Percentiles rank a stretch among this genome's conserved stretches.
These are phyloP conservation scores for Mycena alexandri DNA, from an alignment of 768 basidiomycete genomes.

Conservation along the genomic window DNA sequence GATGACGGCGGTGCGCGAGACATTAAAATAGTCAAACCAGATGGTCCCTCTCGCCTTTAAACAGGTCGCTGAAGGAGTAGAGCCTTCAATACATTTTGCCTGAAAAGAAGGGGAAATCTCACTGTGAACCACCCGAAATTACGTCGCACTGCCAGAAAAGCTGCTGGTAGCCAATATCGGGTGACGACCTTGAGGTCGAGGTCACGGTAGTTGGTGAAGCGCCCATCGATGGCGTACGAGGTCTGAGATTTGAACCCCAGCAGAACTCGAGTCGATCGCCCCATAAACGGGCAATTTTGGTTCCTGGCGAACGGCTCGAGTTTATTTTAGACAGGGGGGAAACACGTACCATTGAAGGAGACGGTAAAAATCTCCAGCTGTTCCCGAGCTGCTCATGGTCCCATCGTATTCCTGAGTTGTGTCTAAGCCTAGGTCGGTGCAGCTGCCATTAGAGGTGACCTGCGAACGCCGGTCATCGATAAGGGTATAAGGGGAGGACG, in stretches of 20 bases:
- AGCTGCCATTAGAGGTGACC: constrained; percentile 50
- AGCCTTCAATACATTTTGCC: not conserved
- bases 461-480: constrained; percentile 53
- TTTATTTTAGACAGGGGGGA: no score
- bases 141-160: constrained; percentile 52
- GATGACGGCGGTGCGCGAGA: constrained; percentile 38
- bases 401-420: constrained; percentile 41
- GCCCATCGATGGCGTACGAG: constrained; percentile 51
- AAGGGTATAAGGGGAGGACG: constrained; percentile 30
- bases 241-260: constrained; percentile 52
- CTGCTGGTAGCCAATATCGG: constrained; percentile 46
- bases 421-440: constrained; percentile 51
- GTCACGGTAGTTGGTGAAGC: constrained; percentile 42
- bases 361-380: constrained; percentile 52
- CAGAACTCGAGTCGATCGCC: constrained; percentile 52
- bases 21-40: constrained; percentile 58
- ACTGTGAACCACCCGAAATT: constrained; percentile 48
- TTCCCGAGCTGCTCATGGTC: constrained; percentile 50
- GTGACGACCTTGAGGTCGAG: constrained; percentile 44
- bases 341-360: constrained; percentile 50
- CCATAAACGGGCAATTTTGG: no score
- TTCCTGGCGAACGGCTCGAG: no score
- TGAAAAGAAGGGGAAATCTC: constrained; percentile 31
- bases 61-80: constrained; percentile 46
- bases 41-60: constrained; percentile 54